Conservation (phyloP, 2,329 filamentous ascomycete genomes). For the Lojkania enalia region DNA sequence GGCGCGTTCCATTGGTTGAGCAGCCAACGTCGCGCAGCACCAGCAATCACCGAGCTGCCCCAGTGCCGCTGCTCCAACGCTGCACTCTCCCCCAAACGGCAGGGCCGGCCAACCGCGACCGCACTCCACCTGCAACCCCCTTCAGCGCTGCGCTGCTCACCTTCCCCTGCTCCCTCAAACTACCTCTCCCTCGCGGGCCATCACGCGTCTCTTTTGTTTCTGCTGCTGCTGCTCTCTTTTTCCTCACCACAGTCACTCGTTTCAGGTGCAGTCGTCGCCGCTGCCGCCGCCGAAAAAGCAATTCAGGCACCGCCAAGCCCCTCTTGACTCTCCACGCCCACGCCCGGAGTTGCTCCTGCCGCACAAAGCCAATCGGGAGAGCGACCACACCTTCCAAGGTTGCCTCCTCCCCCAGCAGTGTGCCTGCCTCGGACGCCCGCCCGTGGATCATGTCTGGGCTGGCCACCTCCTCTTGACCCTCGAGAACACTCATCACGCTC, state of each 20-base stretch:
- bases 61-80: neutral
- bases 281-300: constrained; percentile 1
- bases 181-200: constrained; percentile 4
- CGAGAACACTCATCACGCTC: constrained; percentile 12
- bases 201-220: constrained; percentile 12
- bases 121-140: neutral
- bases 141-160: constrained; percentile 1
- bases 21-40: neutral
- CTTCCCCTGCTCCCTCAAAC: constrained; percentile 1
- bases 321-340: neutral
- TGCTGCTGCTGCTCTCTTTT: constrained; percentile 18
- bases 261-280: constrained; percentile 24
- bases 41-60: neutral
- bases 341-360: constrained; percentile 26
- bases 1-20: constrained; percentile 21
- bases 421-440: constrained; percentile 7
- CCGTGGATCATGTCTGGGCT: constrained; percentile 21
- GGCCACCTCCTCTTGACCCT: constrained; percentile 21
- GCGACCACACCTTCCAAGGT: constrained; percentile 9
- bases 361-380: constrained; percentile 19
- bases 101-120: no score
- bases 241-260: constrained; percentile 47
- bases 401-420: constrained; percentile 2
- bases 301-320: constrained; percentile 14
- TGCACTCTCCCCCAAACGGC: no score